phyloP scores from a whole-genome alignment of 2,329 filamentous ascomycete species.

The Dactylonectria macrodidyma region DNA sequence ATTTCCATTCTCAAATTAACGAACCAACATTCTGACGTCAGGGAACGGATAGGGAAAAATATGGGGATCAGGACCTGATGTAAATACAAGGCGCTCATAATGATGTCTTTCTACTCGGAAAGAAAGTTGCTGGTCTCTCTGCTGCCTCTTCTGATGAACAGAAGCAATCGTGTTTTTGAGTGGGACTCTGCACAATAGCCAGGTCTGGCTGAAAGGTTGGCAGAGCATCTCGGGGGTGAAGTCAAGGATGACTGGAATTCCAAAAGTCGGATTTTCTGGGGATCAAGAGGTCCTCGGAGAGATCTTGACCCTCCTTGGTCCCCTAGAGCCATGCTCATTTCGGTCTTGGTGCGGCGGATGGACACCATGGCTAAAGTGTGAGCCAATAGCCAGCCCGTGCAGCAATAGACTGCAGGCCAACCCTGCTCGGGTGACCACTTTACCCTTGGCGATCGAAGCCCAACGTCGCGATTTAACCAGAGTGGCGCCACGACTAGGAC shows the following conservation, averaged over 20 bases:
- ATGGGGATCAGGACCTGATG: background rate
- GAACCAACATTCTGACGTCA: background rate
- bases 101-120: constrained; percentile 8
- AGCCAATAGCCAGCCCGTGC: constrained; percentile 13
- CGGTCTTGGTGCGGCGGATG: background rate
- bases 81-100: constrained; percentile 13
- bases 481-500: constrained; percentile 26
- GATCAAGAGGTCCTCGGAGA: constrained; percentile 38
- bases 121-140: background rate
- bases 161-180: constrained; percentile 2
- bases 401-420: constrained; percentile 1
- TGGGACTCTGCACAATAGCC: background rate
- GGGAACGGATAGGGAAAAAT: background rate
- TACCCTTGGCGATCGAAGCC: constrained; percentile 15
- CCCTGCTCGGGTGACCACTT: constrained; percentile 22
- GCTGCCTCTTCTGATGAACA: background rate
- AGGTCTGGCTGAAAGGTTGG: background rate
- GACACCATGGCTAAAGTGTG: constrained; percentile 22
- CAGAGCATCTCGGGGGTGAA: constrained; percentile 4
- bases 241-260: constrained; percentile 39
- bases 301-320: constrained; percentile 31
- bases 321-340: constrained; percentile 11
- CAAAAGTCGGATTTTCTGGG: constrained; percentile 34
- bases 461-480: constrained; percentile 17
- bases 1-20: constrained; percentile 2